phyloP scores from a whole-genome alignment of 306 rosid species.

The Malus sylvestris region DNA sequence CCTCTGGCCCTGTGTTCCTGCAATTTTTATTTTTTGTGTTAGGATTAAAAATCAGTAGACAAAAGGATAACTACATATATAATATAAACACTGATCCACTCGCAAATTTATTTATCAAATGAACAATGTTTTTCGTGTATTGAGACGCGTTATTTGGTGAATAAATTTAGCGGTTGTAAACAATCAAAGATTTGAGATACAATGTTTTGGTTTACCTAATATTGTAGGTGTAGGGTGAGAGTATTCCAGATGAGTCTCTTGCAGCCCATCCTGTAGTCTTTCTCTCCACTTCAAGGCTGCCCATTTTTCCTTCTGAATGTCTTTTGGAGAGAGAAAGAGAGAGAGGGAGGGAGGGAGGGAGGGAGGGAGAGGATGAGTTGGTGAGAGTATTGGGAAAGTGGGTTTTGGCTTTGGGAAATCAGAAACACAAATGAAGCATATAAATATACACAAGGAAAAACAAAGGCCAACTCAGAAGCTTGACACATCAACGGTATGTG shows the following conservation, averaged over 20 bases:
- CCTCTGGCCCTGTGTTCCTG: constrained; percentile 79
- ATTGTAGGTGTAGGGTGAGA: constrained; percentile 59
- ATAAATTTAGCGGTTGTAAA: no score
- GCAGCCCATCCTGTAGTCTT: constrained; percentile 75
- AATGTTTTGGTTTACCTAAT: constrained; percentile 38
- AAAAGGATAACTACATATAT: not conserved
- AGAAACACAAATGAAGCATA: not conserved
- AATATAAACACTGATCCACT: not conserved
- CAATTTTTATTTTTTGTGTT: not conserved
- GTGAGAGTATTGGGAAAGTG: not conserved
- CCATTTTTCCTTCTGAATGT: constrained; percentile 28
- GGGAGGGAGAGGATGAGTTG: no score
- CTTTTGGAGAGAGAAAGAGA: not conserved
- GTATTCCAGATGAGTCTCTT: constrained; percentile 82
- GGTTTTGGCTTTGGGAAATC: not conserved
- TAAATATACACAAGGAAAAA: not conserved
- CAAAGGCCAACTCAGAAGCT: not conserved
- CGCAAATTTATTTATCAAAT: not conserved
- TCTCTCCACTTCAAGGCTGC: constrained; percentile 48
- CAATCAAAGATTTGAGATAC: not conserved
- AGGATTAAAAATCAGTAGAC: not conserved
- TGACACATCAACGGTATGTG: not conserved
- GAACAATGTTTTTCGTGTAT: no score
- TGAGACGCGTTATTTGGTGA: no score
- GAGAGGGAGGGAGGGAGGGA: no score